Base-by-base conservation (phyloP, 306 rosid species). In the Quillaja saponaria region DNA sequence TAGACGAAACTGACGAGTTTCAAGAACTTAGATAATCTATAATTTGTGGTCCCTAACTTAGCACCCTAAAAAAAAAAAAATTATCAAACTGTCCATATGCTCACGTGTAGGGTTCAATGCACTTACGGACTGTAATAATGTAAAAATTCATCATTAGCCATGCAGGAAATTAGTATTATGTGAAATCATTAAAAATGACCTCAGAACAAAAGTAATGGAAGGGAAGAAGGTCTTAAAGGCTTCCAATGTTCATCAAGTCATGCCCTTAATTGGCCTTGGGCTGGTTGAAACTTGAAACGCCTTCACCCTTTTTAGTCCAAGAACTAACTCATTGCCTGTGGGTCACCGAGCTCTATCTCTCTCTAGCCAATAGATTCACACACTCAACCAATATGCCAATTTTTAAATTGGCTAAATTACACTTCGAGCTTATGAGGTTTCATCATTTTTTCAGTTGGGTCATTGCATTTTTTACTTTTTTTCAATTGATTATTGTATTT, bases 41-140 rank as follows among this genome's bases (percentile, higher is more conserved):
- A 39, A 39, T 12, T 8, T 39, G 44, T 39, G 44, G 13, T 8
- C 44, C 10, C 44, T 2, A 39, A 39, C 5, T 39, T 39, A 39
- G 7, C 2, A 12, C 10, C 44, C 13, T 2, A 1, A 39, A 8
- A 39, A 6, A 39, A 12, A 1, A 39, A 60, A 55, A 37, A 6
- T 7, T 37, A 71, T 78, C 20, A 75, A 72, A 71, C 4, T 73
- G 77, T 71, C 68, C 73, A 78, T 71, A 58, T 69, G 81, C 78
- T 92, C 96, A 89, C 96, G 96, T 84, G 96, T 83, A 85, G 94
- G 90, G 88, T 76, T 80, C 83, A 84, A 84, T 76, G 95, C 87
- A 84, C 87, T 83, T 84, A 80, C 82, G 76, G 86, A 76, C 82
- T 74, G 81, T 92, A 81, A 92, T 92, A 89, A 92, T 92, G 94